Conservation (phyloP, 2,329 filamentous ascomycete species). For the Ophiosphaerella herpotricha region DNA sequence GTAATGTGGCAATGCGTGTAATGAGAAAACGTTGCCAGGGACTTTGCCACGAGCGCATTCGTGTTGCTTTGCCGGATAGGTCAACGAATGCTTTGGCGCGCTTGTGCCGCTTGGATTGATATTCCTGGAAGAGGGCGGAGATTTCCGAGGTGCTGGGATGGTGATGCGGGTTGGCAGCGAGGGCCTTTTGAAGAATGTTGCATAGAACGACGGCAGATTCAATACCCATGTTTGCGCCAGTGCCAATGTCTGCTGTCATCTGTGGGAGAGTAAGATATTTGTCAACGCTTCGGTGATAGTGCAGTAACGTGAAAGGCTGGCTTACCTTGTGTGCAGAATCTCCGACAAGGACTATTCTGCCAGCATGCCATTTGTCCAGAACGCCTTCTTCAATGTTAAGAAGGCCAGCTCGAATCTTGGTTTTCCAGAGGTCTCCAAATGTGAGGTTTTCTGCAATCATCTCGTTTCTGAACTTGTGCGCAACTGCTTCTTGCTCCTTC, state of each 20-base stretch:
- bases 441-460: slow-evolving; percentile 31
- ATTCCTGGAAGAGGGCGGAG: slow-evolving; percentile 12
- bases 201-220: slow-evolving; percentile 22
- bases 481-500: slow-evolving; percentile 36
- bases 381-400: slow-evolving; percentile 46
- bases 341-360: slow-evolving; percentile 47
- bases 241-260: slow-evolving; percentile 25
- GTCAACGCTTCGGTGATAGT: neutral
- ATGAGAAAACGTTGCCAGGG: slow-evolving; percentile 11
- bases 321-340: slow-evolving; percentile 51
- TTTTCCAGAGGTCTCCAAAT: slow-evolving; percentile 43
- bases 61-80: slow-evolving; percentile 11
- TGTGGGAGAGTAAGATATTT: neutral
- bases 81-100: slow-evolving; percentile 13
- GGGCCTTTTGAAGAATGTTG: slow-evolving; percentile 17
- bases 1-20: slow-evolving; percentile 3
- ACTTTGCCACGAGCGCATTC: slow-evolving; percentile 14
- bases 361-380: slow-evolving; percentile 47
- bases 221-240: slow-evolving; percentile 26
- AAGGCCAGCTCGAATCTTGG: slow-evolving; percentile 24
- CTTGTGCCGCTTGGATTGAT: slow-evolving; percentile 12
- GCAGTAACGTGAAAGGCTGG: neutral
- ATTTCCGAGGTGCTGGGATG: slow-evolving; percentile 10
- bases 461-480: slow-evolving; percentile 27
- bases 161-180: slow-evolving; percentile 5